Evolutionary conservation across 2,329 filamentous ascomycete species (phyloP).

Genomic region (Pestalotiopsis fici): DNA sequence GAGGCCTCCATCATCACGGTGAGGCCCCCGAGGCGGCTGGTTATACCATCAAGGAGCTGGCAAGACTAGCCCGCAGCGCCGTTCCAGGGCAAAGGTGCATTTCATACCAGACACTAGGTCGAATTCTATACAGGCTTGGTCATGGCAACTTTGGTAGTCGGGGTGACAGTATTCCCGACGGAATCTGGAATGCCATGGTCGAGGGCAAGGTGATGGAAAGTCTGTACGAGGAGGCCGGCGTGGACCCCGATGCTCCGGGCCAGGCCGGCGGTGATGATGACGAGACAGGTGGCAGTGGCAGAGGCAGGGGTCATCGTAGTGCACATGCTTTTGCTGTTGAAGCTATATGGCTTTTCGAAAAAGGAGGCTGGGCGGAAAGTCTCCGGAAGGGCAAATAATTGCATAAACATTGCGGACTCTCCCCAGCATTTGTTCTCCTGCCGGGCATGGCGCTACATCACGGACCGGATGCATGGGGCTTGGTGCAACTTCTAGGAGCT

Average conservation of each 20-base stretch:
- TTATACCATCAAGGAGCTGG: conserved; percentile 87
- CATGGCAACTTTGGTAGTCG: conserved; percentile 70
- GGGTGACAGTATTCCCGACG: conserved; percentile 68
- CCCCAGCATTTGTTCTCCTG: background rate
- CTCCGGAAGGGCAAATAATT: conserved; percentile 30
- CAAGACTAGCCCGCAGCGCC: conserved; percentile 75
- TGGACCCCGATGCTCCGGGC: conserved; percentile 33
- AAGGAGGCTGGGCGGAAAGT: conserved; percentile 69
- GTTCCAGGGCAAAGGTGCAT: conserved; percentile 88
- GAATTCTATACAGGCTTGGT: conserved; percentile 82
- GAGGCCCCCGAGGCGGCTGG: conserved; percentile 91
- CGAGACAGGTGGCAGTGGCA: background rate
- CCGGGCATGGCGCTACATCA: background rate
- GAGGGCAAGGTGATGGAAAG: conserved; percentile 76
- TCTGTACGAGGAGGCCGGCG: conserved; percentile 72
- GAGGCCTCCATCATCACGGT: conserved; percentile 91
- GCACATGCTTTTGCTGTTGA: conserved; percentile 85
- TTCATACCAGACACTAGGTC: conserved; percentile 86
- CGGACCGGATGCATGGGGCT: background rate
- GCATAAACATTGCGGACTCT: background rate
- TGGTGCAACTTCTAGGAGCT: too few relatives aligned
- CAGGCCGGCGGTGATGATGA: background rate
- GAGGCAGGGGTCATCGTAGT: conserved; percentile 68
- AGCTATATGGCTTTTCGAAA: conserved; percentile 80
- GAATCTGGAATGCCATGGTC: conserved; percentile 80